Conservation (phyloP, 2,329 filamentous ascomycete species). For the Pseudocercospora eumusae region DNA sequence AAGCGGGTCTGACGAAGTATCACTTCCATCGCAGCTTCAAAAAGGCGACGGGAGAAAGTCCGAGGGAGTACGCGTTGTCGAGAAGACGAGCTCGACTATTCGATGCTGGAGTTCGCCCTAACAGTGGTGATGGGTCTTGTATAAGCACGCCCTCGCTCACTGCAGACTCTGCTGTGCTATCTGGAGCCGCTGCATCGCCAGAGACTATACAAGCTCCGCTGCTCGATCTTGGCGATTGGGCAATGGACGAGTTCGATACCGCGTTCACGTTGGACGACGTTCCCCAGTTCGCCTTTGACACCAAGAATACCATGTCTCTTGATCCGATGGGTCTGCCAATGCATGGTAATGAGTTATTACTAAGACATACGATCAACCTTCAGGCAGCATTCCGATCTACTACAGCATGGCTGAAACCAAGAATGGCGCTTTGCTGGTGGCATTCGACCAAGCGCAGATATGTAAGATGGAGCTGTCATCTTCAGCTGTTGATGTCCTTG, state of each 20-base stretch:
- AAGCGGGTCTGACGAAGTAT: slow-evolving; percentile 57
- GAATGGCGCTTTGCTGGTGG: slow-evolving; percentile 18
- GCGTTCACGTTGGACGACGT: slow-evolving; percentile 8
- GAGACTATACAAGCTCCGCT: neutral
- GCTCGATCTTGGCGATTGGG: slow-evolving; percentile 17
- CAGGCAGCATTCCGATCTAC: neutral
- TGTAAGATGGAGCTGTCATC: slow-evolving; percentile 19
- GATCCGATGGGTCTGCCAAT: neutral
- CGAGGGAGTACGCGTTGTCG: slow-evolving; percentile 44
- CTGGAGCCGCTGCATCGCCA: neutral
- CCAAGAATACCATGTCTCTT: neutral
- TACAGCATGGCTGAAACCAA: slow-evolving; percentile 18
- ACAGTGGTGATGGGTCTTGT: neutral
- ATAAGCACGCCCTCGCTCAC: slow-evolving; percentile 8
- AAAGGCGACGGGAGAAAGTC: slow-evolving; percentile 56
- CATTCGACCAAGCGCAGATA: slow-evolving; percentile 18
- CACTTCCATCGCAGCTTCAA: slow-evolving; percentile 64
- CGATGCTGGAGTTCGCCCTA: neutral
- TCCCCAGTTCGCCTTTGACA: slow-evolving; percentile 1
- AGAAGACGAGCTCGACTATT: neutral
- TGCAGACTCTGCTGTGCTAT: neutral
- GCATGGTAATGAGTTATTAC: neutral
- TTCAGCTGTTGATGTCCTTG: slow-evolving; percentile 13
- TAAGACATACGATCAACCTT: neutral
- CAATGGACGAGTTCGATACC: slow-evolving; percentile 7